phyloP scores from a whole-genome alignment of 2,329 filamentous ascomycete species.

The Xylariaceae sp. region DNA sequence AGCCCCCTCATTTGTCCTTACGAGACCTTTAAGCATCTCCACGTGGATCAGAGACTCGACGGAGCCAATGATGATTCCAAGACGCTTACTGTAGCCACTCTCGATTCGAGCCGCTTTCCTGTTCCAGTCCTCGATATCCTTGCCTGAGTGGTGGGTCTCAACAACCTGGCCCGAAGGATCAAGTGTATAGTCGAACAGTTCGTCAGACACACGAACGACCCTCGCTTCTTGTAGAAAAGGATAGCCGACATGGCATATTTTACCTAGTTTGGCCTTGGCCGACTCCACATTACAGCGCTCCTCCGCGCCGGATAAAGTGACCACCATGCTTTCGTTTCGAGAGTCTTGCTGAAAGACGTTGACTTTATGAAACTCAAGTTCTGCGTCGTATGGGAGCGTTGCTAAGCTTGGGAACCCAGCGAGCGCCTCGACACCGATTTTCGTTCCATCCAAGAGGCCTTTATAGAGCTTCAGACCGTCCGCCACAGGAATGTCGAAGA shows the following conservation, averaged over 20 bases:
- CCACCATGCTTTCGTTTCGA: conserved; percentile 91
- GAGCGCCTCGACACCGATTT: conserved; percentile 75
- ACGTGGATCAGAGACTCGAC: conserved; percentile 90
- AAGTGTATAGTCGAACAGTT: conserved; percentile 82
- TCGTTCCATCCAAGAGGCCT: conserved; percentile 76
- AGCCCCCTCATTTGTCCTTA: conserved; percentile 85
- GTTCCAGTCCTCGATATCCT: conserved; percentile 75
- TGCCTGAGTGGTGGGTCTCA: conserved; percentile 64
- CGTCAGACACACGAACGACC: conserved; percentile 82
- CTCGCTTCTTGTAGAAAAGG: conserved; percentile 94
- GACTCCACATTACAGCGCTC: conserved; percentile 62
- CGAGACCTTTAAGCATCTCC: conserved; percentile 85
- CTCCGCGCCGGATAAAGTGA: conserved; percentile 75
- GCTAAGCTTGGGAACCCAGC: conserved; percentile 91
- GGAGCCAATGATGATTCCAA: conserved; percentile 79
- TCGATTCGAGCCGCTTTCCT: conserved; percentile 82
- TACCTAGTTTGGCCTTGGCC: conserved; percentile 74
- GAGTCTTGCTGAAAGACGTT: conserved; percentile 95
- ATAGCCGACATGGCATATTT: conserved; percentile 86
- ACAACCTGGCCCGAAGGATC: conserved; percentile 58
- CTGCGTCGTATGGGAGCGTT: conserved; percentile 75
- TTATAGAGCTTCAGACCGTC: conserved; percentile 83
- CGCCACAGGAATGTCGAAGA: conserved; percentile 88
- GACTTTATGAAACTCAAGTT: conserved; percentile 80
- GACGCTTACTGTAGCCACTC: conserved; percentile 79